Conservation (phyloP, 495 filamentous ascomycete genomes). For the Terfezia claveryi region DNA sequence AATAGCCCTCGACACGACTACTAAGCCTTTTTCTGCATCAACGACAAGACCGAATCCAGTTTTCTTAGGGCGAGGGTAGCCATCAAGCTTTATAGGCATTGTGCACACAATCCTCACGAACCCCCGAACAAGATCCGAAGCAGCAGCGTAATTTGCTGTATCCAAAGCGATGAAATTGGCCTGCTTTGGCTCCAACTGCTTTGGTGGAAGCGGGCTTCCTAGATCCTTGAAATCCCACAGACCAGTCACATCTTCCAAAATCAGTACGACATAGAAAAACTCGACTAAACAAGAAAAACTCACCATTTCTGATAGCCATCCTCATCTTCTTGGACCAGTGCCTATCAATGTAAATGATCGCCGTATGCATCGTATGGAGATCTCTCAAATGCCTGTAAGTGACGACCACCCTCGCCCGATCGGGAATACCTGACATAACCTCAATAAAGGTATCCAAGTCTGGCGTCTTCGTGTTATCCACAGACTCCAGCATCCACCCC, state of each 20-base stretch:
- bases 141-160: conserved; percentile 69
- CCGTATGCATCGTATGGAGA: conserved; percentile 80
- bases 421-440: conserved; percentile 72
- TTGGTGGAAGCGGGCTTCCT: conserved; percentile 51
- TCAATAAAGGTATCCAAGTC: conserved; percentile 76
- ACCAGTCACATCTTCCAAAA: conserved; percentile 42
- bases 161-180: conserved; percentile 82
- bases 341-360: conserved; percentile 76
- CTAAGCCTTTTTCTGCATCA: conserved; percentile 85
- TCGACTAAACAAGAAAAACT: background rate
- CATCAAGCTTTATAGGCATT: conserved; percentile 89
- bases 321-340: conserved; percentile 94
- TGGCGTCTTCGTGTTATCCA: conserved; percentile 75
- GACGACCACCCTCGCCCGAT: conserved; percentile 73
- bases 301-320: conserved; percentile 59
- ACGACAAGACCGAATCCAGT: conserved; percentile 89
- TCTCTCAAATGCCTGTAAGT: conserved; percentile 91
- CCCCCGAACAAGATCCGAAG: conserved; percentile 75
- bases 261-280: background rate
- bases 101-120: conserved; percentile 83
- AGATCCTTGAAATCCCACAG: conserved; percentile 89
- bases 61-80: conserved; percentile 78
- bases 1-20: conserved; percentile 78
- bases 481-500: conserved; percentile 67
- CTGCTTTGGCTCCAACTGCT: conserved; percentile 44